Evolutionary conservation across 1,139 yeast species (phyloP).

Genomic region (Scheffersomyces illinoinensis): DNA sequence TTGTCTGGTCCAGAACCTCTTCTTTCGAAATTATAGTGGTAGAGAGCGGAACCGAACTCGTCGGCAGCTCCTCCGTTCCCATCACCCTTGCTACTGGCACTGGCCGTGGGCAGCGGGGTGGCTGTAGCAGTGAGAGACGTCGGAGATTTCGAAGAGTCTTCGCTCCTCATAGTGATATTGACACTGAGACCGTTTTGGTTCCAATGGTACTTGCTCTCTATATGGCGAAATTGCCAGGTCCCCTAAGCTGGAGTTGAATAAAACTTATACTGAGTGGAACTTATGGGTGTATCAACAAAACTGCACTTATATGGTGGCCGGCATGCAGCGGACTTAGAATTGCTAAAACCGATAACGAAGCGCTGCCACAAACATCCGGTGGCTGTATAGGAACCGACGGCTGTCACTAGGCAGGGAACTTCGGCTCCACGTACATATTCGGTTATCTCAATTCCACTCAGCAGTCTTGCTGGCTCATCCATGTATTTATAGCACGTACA

Average conservation of each 20-base stretch:
- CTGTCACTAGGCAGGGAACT: neutral
- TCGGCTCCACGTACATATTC: neutral
- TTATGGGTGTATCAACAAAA: neutral
- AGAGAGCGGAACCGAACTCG: neutral
- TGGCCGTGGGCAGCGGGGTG: neutral
- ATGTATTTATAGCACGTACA: too few species aligned
- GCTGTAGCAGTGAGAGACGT: neutral
- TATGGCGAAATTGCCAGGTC: neutral
- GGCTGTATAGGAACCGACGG: neutral
- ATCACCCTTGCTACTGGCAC: neutral
- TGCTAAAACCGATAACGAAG: neutral
- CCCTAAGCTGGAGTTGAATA: neutral
- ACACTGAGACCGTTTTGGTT: neutral
- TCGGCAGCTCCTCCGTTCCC: neutral
- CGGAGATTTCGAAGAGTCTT: neutral
- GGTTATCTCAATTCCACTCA: neutral
- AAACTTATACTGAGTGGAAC: neutral
- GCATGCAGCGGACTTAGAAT: neutral
- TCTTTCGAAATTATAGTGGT: neutral
- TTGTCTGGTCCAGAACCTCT: neutral
- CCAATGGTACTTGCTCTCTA: neutral
- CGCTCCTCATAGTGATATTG: neutral
- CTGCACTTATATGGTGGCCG: neutral
- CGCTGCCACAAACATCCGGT: neutral
- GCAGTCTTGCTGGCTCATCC: neutral